Conservation (phyloP, 1,284 basidiomycete genomes). For the Malassezia pachydermatis region DNA sequence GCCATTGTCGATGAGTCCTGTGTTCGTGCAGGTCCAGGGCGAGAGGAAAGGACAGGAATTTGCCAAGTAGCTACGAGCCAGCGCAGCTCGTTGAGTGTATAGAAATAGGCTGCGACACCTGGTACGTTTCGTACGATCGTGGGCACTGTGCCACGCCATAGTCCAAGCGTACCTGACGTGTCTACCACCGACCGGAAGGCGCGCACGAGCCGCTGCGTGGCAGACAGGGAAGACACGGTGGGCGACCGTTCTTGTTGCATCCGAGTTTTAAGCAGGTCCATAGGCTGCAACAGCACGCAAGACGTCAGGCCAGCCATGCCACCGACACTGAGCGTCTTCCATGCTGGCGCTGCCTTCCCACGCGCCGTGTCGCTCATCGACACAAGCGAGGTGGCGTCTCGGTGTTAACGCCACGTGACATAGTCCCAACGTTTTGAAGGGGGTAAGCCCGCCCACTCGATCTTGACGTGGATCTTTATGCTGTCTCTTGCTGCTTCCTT, state of each 20-base stretch:
- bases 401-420: not conserved
- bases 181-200: slow-evolving; percentile 10
- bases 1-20: slow-evolving; percentile 47
- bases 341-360: slow-evolving; percentile 1
- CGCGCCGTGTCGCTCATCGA: slow-evolving; percentile 6
- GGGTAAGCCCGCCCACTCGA: no score
- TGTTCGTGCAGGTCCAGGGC: slow-evolving; percentile 75
- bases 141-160: slow-evolving; percentile 44
- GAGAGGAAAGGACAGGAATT: slow-evolving; percentile 28
- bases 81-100: slow-evolving; percentile 39
- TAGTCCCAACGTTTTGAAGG: no score
- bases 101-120: slow-evolving; percentile 46
- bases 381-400: not conserved
- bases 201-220: slow-evolving; percentile 12
- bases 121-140: slow-evolving; percentile 44
- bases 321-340: slow-evolving; percentile 35
- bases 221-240: not conserved
- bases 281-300: slow-evolving; percentile 43
- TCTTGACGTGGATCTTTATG: no score
- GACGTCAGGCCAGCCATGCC: slow-evolving; percentile 40
- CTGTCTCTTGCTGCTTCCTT: slow-evolving; percentile 4
- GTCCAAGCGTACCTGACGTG: slow-evolving; percentile 25
- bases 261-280: slow-evolving; percentile 46
- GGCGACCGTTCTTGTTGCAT: slow-evolving; percentile 29
- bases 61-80: slow-evolving; percentile 25